Conservation (phyloP, 139 green algal species). For the Chlamydomonas eustigma region DNA sequence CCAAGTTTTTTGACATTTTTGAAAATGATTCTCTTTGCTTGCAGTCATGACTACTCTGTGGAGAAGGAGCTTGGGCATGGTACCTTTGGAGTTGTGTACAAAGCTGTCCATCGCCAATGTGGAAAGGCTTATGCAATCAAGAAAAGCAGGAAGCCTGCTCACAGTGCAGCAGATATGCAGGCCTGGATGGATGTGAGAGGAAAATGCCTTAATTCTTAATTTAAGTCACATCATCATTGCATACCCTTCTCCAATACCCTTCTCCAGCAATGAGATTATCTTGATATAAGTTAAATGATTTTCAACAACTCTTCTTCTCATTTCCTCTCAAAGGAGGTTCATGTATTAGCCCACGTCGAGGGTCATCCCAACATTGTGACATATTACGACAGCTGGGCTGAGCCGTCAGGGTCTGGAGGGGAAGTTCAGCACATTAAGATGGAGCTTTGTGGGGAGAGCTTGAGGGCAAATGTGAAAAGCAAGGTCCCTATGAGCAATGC, state of each 20-base stretch:
- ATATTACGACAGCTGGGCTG: slow-evolving; percentile 58
- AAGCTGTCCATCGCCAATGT: slow-evolving; percentile 66
- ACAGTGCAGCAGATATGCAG: slow-evolving; percentile 42
- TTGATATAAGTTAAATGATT: too few relatives aligned
- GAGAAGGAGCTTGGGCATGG: slow-evolving; percentile 62
- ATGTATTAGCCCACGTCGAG: slow-evolving; percentile 68
- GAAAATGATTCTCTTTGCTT: too few relatives aligned
- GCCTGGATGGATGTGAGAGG: slow-evolving; percentile 60
- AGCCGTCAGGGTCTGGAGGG: not conserved
- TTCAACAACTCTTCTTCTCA: not conserved
- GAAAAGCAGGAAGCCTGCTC: slow-evolving; percentile 50
- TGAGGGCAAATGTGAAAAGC: slow-evolving; percentile 16
- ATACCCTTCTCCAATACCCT: too few relatives aligned
- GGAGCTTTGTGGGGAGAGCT: slow-evolving; percentile 72
- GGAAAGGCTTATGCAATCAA: slow-evolving; percentile 88
- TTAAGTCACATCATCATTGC: too few relatives aligned
- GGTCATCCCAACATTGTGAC: slow-evolving; percentile 77
- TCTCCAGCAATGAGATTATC: too few relatives aligned
- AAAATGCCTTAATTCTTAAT: too few relatives aligned
- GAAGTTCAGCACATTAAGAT: slow-evolving; percentile 83
- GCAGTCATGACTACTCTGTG: slow-evolving; percentile 59
- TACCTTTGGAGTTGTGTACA: slow-evolving; percentile 74
- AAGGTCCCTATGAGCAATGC: slow-evolving; percentile 44
- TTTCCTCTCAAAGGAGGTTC: slow-evolving; percentile 67
- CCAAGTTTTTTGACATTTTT: too few relatives aligned